These are phyloP conservation scores for Carex parvula DNA, from an alignment of 176 grass and related monocot genomes.

Conservation along the genomic window DNA sequence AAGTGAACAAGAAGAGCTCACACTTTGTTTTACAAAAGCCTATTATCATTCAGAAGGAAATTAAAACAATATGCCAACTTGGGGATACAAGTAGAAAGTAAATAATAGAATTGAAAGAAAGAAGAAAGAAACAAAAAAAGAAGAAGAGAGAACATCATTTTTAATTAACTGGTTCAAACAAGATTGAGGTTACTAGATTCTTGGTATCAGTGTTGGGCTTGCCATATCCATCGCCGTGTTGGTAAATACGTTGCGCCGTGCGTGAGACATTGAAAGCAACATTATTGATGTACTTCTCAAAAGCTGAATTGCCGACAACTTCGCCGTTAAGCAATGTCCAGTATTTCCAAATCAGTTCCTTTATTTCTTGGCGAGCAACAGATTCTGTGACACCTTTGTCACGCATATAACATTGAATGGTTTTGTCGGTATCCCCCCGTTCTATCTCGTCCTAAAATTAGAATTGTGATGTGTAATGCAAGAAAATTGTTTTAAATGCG, in stretches of 20 bases:
- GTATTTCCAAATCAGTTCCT: conserved; percentile 13
- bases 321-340: conserved; percentile 25
- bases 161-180: conserved; percentile 19
- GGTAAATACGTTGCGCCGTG: conserved; percentile 15
- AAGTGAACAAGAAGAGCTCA: background rate
- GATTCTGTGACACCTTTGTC: background rate
- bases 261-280: background rate
- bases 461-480: background rate
- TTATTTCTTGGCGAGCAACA: conserved; percentile 19
- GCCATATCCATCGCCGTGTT: conserved; percentile 28
- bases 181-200: background rate
- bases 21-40: background rate
- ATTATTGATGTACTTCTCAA: conserved; percentile 6
- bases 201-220: conserved; percentile 4
- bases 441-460: conserved; percentile 12
- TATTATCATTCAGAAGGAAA: background rate
- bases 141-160: background rate
- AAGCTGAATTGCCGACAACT: background rate
- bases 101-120: background rate
- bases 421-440: conserved; percentile 25
- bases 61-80: no score
- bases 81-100: no score
- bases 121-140: background rate
- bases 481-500: background rate
- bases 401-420: conserved; percentile 30